Evolutionary conservation across 805 yeast species (phyloP), one percentile per base, ranked within the genome.

Genomic region (Cyberlindnera misumaiensis): DNA sequence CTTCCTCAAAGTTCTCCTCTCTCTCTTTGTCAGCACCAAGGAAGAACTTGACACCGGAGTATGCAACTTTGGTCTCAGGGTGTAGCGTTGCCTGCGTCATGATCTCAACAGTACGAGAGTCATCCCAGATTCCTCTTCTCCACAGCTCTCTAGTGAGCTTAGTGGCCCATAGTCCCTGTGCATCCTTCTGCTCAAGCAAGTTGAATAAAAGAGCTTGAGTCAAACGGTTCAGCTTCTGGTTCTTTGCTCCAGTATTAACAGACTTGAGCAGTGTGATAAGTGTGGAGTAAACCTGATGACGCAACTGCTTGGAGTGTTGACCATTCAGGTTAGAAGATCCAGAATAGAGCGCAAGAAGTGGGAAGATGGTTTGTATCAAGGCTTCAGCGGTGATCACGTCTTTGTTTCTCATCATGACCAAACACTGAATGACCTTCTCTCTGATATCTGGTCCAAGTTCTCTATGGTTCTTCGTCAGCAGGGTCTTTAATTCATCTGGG

Each of bases 41-140:
- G 64, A 93, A 93, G 62, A 93, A 93, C 53, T 77, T 70, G 24
- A 86, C 93, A 44, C 96, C 98, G 3, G 97, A 83, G 39, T 83
- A 67, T 6, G 95, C 82, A 34, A 93, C 93, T 63, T 93, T 93
- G 5, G 68, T 61, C 52, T 93, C 95, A 12, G 82, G 80, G 55
- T 88, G 96, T 44, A 86, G 63, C 2, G 97, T 87, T 1, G 97
- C 97, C 52, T 87, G 93, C 2, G 95, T 82, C 97, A 93, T 89
- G 54, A 93, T 78, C 62, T 93, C 98, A n/a, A 93, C 95, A 0
- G 97, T 83, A 53, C 97, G 72, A 0, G 95, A 75, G 59, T 93
- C 99, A 60, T 88, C 97, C 99, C 99, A 93, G 42, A 93, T 84
- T 55, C 95, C 95, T 58, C 97, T 75, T 67, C 96, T 76, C 99